These are phyloP conservation scores for Talaromyces sp. DNA, from an alignment of 2,329 filamentous ascomycete species.

Conservation along the genomic window DNA sequence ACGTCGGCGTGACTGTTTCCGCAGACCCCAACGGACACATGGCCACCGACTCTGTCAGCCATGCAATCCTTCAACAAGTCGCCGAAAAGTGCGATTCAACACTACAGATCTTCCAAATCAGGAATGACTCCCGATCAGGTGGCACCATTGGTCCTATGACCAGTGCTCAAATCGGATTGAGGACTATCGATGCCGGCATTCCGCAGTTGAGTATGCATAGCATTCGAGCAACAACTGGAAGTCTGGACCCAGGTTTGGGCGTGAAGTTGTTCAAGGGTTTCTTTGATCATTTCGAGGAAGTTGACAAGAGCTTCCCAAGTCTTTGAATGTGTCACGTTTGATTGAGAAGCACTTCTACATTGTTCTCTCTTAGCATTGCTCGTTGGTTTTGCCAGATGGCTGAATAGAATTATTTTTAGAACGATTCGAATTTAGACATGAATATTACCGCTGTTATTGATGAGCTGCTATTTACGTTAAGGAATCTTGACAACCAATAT, in stretches of 20 bases:
- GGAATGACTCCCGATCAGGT: slow-evolving; percentile 83
- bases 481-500: too few species aligned
- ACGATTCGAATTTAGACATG: too few species aligned
- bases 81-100: slow-evolving; percentile 67
- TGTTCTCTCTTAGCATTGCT: neutral
- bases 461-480: too few species aligned
- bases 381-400: neutral
- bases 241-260: slow-evolving; percentile 78
- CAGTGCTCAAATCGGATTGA: slow-evolving; percentile 71
- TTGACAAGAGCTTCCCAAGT: slow-evolving; percentile 69
- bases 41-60: slow-evolving; percentile 86
- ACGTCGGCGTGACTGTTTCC: slow-evolving; percentile 75
- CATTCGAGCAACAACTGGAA: slow-evolving; percentile 81
- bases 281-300: slow-evolving; percentile 75
- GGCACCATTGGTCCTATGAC: slow-evolving; percentile 95
- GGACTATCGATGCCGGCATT: slow-evolving; percentile 81
- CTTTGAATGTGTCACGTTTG: neutral
- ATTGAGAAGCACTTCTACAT: neutral
- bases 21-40: slow-evolving; percentile 90
- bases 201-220: slow-evolving; percentile 93
- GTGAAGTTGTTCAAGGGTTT: slow-evolving; percentile 87
- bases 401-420: neutral
- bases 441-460: too few species aligned
- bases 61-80: slow-evolving; percentile 70
- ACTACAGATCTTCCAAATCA: slow-evolving; percentile 87